phyloP scores from a whole-genome alignment of 257 asterid species.

The Prunella vulgaris region DNA sequence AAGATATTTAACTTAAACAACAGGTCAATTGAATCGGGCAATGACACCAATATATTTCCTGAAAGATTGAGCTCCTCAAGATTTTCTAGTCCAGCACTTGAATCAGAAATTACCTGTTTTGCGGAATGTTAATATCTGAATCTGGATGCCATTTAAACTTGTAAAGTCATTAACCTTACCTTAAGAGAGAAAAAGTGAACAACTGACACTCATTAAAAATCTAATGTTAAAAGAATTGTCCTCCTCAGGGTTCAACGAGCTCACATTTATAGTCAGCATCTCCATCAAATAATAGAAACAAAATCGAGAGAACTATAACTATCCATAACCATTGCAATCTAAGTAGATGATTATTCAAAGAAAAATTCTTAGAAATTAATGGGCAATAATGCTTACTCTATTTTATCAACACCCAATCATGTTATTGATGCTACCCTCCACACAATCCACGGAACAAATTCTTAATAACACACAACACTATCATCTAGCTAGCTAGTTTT shows the following conservation, averaged over 20 bases:
- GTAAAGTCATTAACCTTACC: neutral
- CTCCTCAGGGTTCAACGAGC: neutral
- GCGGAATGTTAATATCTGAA: constrained; percentile 13
- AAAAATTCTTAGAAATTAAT: neutral
- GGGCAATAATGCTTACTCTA: neutral
- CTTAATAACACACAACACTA: neutral
- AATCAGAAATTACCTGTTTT: constrained; percentile 68
- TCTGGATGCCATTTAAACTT: neutral
- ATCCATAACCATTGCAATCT: neutral
- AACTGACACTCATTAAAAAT: neutral
- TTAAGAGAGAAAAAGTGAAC: neutral
- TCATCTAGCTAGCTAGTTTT: neutral
- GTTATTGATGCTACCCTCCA: too few relatives aligned
- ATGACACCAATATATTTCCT: constrained; percentile 53
- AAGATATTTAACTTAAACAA: constrained; percentile 55
- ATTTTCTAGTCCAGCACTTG: constrained; percentile 63
- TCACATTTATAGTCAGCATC: neutral
- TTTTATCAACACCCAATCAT: neutral
- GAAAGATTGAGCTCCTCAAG: constrained; percentile 82
- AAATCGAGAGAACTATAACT: neutral
- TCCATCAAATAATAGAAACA: neutral
- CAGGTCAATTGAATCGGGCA: constrained; percentile 78
- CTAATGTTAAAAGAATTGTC: neutral
- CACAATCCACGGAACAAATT: neutral
- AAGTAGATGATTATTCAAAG: neutral